Base-by-base conservation (phyloP, 1,139 yeast genomes). In the Geotrichum candidum region DNA sequence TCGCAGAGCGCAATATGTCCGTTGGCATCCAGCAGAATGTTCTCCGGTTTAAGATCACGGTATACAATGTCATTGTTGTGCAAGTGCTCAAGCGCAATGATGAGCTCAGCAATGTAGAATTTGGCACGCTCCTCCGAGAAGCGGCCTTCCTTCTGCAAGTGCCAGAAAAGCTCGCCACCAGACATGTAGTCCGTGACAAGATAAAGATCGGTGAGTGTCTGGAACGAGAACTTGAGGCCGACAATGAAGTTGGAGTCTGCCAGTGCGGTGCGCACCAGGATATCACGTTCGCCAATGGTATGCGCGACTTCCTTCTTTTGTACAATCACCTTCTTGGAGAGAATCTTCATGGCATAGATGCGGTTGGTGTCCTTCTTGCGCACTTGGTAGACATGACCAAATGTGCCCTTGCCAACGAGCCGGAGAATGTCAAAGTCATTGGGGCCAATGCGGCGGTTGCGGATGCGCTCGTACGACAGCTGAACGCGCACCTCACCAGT, bases 101-200 rank as follows among this genome's bases (percentile, higher is more conserved):
- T 90, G 72, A 94, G 82, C 76, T 94, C 98, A 1, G 98, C 98
- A 74, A 94, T 92, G 76, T 94, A 94, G 72, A 94, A 94, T 77
- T 90, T 91, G 59, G 98, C 97, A 65, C 98, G 82, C 62, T 88
- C 92, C 78, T 94, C 98, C 63, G 87, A 76, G 73, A 94, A 94
- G 67, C 97, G 84, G 53, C 97, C 97, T 74, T 94, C 98, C 72
- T 90, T 90, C 76, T 94, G 98, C 72, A 94, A 80, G 77, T 94
- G 98, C 97, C 97, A 92, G 74, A 94, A 94, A 67, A 94, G 80
- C 76, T 94, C 99, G 64, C 99, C 99, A 53, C 99, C 99, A 56
- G 96, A 87, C 98, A 94, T 92, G 77, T 89, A 94, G 76, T 94
- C 99, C 1, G 98, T 94, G 38, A 94, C 97, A 63, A 94, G 80